phyloP scores from a whole-genome alignment of 2,329 filamentous ascomycete species.

The Pestalotiopsis sp. region DNA sequence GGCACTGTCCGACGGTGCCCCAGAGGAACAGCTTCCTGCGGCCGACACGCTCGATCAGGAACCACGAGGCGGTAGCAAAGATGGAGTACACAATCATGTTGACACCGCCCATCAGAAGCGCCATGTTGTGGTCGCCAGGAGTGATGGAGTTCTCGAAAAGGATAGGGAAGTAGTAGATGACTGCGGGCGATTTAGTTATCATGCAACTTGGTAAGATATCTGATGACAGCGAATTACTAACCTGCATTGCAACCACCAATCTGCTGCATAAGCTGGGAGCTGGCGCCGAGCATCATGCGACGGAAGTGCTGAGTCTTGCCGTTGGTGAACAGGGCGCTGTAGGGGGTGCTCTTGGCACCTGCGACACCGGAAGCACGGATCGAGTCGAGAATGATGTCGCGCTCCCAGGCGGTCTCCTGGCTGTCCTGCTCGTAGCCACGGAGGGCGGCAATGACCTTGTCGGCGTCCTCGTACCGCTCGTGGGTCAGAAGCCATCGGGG shows the following conservation, averaged over 20 bases:
- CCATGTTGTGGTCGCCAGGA: conserved; percentile 44
- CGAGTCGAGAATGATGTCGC: conserved; percentile 64
- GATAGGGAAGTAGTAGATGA: conserved; percentile 65
- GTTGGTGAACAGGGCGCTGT: conserved; percentile 60
- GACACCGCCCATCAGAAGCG: conserved; percentile 47
- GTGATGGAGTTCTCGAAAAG: conserved; percentile 52
- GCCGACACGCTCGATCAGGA: conserved; percentile 50
- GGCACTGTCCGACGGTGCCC: conserved; percentile 50
- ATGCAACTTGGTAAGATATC: background rate
- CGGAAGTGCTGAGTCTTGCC: conserved; percentile 70
- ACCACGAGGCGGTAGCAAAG: conserved; percentile 37
- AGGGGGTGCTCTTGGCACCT: conserved; percentile 47
- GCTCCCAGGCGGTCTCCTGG: conserved; percentile 60
- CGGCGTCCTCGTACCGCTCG: conserved; percentile 46
- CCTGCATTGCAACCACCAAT: conserved; percentile 60
- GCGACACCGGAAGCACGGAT: conserved; percentile 57
- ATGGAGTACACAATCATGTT: conserved; percentile 37
- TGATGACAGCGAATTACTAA: conserved; percentile 50
- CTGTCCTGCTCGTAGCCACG: conserved; percentile 51
- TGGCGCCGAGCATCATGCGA: conserved; percentile 63
- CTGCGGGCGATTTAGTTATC: conserved; percentile 25
- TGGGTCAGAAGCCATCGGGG: conserved; percentile 18
- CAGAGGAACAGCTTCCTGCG: conserved; percentile 49
- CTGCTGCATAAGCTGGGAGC: conserved; percentile 66
- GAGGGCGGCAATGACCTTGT: conserved; percentile 34